Base-by-base conservation (phyloP, 1,284 basidiomycete genomes). In the Microbotryum silenes-acaulis region DNA sequence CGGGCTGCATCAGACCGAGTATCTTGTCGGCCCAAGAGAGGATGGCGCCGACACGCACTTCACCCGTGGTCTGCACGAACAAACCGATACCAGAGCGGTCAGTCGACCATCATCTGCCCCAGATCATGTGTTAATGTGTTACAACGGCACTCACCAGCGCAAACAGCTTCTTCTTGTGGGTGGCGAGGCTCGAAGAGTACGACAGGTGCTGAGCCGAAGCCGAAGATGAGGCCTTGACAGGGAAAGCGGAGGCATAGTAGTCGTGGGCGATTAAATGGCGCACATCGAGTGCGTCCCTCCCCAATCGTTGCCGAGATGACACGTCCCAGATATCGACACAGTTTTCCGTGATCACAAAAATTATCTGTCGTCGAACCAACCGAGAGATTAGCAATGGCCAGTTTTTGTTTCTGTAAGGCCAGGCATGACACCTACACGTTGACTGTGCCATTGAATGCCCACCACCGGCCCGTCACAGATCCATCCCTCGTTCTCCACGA, bases 21-120 rank as follows among this genome's bases (percentile, higher is more conserved):
- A 98, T 85, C 25, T 88, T 85, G 74, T 98, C 93, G 12, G 94
- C 91, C 96, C 96, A 99, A 1, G 91, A 91, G 51, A 94, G 79
- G 27, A 97, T 79, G 0, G 88, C 90, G 31, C 92, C 96, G 0
- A 89, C 89, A 72, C 84, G 81, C 1, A 97, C 70, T 61, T 85
- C 84, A 27, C 71, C 65, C 45, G 73, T 66, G 12, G 78, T 78
- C 77, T 78, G 55, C 25, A 23, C 14, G 6, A 51, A 33, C 10
- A n/a, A 12, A 29, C 18, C 37, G 37, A 42, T 42, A 42, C 37
- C 37, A 42, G 37, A 42, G 12, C 12, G 14, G 31, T 45, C 50
- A 51, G 31, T 9, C 18, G 14, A 21, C 27, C 8, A 4, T 31
- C 0, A 9, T 23, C 5, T 20, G 18, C 12, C 5, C 12, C 16